Evolutionary conservation across 805 yeast species (phyloP), one percentile per base, ranked within the genome.

Genomic region (Cyberlindnera galapagoensis): DNA sequence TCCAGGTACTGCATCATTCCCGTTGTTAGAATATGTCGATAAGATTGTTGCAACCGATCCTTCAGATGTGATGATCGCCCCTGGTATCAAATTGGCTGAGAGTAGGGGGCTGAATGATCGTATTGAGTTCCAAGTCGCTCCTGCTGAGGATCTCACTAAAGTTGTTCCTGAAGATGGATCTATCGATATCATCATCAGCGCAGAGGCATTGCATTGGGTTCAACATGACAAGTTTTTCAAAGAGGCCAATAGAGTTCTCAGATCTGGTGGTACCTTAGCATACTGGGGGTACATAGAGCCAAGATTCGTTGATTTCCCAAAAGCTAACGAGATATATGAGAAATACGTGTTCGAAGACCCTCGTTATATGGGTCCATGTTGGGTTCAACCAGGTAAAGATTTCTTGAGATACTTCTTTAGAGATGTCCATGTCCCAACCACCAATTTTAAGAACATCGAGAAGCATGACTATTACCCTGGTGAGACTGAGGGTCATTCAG

Each of bases 141-240:
- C 38, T 10, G 54, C 57, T 7, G 68, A 57, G 36, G 43, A 54
- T 17, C 30, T 56, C 28, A 23, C 46, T 4, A 22, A 18, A 4
- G 35, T 50, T 6, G 36, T 43, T 17, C 35, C 53, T 6, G 40
- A 35, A 6, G n/a, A 48, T 17, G 44, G 45, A 8, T 52, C 69
- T 0, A 63, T 74, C 4, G 88, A 80, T 48, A 37, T 80, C 39
- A 61, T 80, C 9, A 63, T 76, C 4, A 75, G 76, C 15, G 90
- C 88, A 0, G 86, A 84, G 51, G 75, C 82, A 26, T 69, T 72
- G n/a, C 94, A 83, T 52, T 83, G 92, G 90, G 67, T 80, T 30
- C 63, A 76, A 35, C 74, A 70, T 37, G 64, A 57, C 1, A 44
- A 44, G 21, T 75, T 73, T 46, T 74, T 74, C 47, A 45, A 55